Percentiles rank a stretch among this genome's conserved stretches.
Conservation (phyloP, 768 basidiomycete species). For the Solioccasus polychromus region DNA sequence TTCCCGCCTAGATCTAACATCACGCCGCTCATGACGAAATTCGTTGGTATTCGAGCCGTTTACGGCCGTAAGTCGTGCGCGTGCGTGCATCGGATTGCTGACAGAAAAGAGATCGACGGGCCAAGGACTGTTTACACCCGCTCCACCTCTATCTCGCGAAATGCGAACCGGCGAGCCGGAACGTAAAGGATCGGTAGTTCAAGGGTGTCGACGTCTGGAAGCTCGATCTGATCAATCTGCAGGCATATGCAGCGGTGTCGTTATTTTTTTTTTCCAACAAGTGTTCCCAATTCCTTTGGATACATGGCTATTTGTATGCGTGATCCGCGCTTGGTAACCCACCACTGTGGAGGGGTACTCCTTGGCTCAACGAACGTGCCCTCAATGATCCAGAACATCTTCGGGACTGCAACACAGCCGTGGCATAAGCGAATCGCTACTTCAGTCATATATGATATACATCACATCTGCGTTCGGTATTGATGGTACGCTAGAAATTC, state of each 20-base stretch:
- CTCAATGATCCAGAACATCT: too few species aligned
- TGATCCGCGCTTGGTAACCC: too few species aligned
- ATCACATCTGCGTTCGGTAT: too few species aligned
- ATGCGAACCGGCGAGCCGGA: constrained; percentile 65
- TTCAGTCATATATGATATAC: too few species aligned
- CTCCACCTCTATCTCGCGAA: constrained; percentile 68
- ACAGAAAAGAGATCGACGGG: constrained; percentile 36
- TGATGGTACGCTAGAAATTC: too few species aligned
- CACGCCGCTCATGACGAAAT: constrained; percentile 50
- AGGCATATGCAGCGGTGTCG: constrained; percentile 11
- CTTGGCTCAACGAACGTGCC: too few species aligned
- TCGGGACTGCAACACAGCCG: too few species aligned
- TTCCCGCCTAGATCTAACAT: constrained; percentile 37
- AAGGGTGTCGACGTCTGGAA: constrained; percentile 65
- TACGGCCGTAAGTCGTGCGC: constrained; percentile 29
- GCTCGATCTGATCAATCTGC: constrained; percentile 58
- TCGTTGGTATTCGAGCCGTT: constrained; percentile 54
- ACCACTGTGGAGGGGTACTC: too few species aligned
- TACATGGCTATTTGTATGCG: too few species aligned
- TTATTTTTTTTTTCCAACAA: too few species aligned
- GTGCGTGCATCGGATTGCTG: constrained; percentile 26
- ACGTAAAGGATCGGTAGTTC: constrained; percentile 68
- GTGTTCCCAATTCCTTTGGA: too few species aligned
- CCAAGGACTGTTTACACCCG: constrained; percentile 65
- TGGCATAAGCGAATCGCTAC: too few species aligned